Evolutionary conservation across 495 filamentous ascomycete genomes (phyloP).

Genomic region (Neurospora sp.): DNA sequence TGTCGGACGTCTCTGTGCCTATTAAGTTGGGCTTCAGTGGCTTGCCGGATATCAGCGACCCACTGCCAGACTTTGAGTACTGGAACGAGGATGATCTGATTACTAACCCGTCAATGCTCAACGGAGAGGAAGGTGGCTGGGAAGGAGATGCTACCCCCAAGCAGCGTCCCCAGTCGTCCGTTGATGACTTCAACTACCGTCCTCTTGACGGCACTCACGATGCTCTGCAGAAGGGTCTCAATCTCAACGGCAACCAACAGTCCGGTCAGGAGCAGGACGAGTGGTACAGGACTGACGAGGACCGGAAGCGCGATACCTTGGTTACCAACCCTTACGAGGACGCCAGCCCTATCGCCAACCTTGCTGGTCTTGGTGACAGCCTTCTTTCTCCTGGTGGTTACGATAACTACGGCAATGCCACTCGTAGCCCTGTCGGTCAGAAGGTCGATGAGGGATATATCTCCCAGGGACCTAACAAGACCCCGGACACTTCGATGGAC

Average conservation of each 20-base stretch:
- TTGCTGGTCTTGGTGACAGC: constrained; percentile 37
- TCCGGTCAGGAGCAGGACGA: constrained; percentile 42
- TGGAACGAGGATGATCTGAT: constrained; percentile 48
- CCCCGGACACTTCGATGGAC: constrained; percentile 42
- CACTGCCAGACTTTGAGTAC: constrained; percentile 58
- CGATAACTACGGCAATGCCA: constrained; percentile 26
- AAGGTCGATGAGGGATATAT: constrained; percentile 80
- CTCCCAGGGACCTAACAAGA: constrained; percentile 66
- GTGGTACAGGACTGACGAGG: constrained; percentile 44
- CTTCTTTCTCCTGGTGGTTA: constrained; percentile 32
- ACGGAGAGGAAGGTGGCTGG: constrained; percentile 25
- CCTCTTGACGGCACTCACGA: constrained; percentile 14
- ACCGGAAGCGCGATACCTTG: constrained; percentile 46
- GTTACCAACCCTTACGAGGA: constrained; percentile 50
- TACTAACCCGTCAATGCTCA: constrained; percentile 31
- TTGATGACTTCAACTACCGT: constrained; percentile 24
- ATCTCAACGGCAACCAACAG: constrained; percentile 34
- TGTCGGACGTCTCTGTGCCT: constrained; percentile 44
- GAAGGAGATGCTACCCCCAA: constrained; percentile 30
- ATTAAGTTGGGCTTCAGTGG: constrained; percentile 52
- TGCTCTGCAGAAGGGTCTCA: constrained; percentile 16
- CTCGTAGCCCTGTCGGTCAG: constrained; percentile 33
- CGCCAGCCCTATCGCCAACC: constrained; percentile 41
- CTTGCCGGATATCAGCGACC: constrained; percentile 49
- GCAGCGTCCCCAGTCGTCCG: constrained; percentile 25